These are phyloP conservation scores for Theobroma cacao DNA, from an alignment of 345 rosid species.

Conservation along the genomic window DNA sequence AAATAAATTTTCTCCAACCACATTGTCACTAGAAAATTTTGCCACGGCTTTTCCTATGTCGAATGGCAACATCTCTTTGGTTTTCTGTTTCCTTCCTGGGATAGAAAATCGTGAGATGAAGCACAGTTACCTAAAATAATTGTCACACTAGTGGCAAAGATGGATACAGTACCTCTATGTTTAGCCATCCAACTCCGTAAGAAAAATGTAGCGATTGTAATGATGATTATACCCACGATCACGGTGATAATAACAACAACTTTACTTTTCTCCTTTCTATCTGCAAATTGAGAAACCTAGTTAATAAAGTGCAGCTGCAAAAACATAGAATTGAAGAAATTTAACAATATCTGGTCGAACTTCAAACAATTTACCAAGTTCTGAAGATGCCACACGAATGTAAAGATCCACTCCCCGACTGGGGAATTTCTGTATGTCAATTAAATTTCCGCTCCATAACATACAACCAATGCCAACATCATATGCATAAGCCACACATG, in stretches of 20 bases:
- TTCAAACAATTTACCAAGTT: too few relatives aligned
- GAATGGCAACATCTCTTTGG: too few relatives aligned
- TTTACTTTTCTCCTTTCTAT: background rate
- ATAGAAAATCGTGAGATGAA: too few relatives aligned
- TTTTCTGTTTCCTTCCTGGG: too few relatives aligned
- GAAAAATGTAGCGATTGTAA: background rate
- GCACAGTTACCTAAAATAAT: too few relatives aligned
- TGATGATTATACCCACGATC: background rate
- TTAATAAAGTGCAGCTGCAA: too few relatives aligned
- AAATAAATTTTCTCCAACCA: background rate
- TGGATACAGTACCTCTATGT: slow-evolving; percentile 13
- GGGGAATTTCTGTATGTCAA: slow-evolving; percentile 34
- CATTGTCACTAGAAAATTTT: background rate
- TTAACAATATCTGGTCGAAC: too few relatives aligned
- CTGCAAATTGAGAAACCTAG: background rate
- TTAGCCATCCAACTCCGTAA: background rate
- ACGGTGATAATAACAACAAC: background rate
- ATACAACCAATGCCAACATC: slow-evolving; percentile 37
- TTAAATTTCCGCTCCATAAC: slow-evolving; percentile 42
- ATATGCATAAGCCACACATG: too few relatives aligned
- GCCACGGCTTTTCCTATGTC: background rate
- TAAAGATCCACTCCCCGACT: slow-evolving; percentile 32
- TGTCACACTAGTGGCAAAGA: background rate
- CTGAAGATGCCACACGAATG: slow-evolving; percentile 22
- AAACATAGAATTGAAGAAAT: too few relatives aligned